Percentiles rank a stretch among this genome's conserved stretches.
phyloP scores from a whole-genome alignment of 2,329 filamentous ascomycete genomes.

The Colletotrichum higginsianum region DNA sequence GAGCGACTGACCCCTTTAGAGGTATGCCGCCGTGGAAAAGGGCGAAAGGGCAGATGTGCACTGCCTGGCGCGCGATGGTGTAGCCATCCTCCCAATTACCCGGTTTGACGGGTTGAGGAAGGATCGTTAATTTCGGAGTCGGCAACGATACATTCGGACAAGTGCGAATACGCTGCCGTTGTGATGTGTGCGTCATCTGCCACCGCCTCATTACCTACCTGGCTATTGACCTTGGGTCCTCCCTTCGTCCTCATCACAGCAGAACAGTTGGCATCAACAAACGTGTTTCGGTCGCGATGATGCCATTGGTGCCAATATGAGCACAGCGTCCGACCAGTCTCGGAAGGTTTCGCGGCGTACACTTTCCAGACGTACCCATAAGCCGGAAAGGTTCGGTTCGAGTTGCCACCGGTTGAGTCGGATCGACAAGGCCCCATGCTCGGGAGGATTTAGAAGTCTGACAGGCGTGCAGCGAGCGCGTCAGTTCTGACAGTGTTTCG shows the following conservation, averaged over 20 bases:
- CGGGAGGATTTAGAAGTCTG: constrained; percentile 32
- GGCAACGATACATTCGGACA: neutral
- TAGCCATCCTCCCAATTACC: neutral
- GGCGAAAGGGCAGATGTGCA: too few species aligned
- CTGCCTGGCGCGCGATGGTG: neutral
- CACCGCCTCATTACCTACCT: neutral
- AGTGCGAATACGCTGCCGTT: neutral
- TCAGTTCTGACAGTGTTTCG: neutral
- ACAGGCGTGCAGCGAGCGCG: constrained; percentile 20
- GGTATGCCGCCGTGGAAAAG: too few species aligned
- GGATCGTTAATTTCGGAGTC: neutral
- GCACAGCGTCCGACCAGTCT: neutral
- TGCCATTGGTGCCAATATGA: neutral
- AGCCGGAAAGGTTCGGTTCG: neutral
- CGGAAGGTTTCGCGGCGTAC: neutral
- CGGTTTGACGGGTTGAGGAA: neutral
- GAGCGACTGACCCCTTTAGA: neutral
- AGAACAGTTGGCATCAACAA: too few species aligned
- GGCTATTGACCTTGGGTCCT: neutral
- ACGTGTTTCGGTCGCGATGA: neutral
- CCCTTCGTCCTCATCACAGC: too few species aligned
- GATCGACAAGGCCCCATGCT: constrained; percentile 2
- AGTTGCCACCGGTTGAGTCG: constrained; percentile 17
- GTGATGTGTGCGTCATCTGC: neutral
- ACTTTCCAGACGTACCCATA: neutral